Conservation (phyloP, 2,329 filamentous ascomycete genomes). For the Curvularia sp. region DNA sequence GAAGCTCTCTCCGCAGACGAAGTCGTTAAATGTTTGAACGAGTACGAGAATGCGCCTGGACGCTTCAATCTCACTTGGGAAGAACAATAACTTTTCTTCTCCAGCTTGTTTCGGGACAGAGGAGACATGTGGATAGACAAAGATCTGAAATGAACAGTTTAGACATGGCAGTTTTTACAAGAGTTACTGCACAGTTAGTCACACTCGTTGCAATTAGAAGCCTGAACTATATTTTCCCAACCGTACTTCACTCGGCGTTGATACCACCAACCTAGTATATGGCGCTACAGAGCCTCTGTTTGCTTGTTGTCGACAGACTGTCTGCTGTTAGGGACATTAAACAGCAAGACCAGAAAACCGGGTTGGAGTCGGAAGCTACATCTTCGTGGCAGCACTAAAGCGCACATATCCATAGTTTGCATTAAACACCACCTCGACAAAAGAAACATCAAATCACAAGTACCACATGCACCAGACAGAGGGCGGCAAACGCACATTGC, state of each 20-base stretch:
- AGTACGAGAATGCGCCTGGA: conserved; percentile 78
- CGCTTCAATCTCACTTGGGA: conserved; percentile 86
- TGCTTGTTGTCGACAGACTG: not conserved
- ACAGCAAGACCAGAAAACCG: not conserved
- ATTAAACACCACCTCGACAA: not conserved
- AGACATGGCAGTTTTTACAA: not conserved
- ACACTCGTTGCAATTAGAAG: not conserved
- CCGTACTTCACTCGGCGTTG: not conserved
- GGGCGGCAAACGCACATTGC: not conserved
- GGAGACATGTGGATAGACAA: not conserved
- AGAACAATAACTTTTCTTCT: conserved; percentile 40
- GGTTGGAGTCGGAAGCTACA: not conserved
- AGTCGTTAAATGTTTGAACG: conserved; percentile 71
- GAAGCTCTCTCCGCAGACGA: conserved; percentile 76
- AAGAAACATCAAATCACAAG: not conserved
- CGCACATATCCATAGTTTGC: not conserved
- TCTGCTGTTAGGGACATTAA: not conserved
- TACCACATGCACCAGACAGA: not conserved
- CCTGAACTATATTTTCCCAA: not conserved
- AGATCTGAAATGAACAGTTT: not conserved
- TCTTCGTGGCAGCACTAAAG: not conserved
- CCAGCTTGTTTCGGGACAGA: not conserved
- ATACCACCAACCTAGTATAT: not conserved
- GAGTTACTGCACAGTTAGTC: not conserved
- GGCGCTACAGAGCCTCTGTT: not conserved